Conservation (phyloP, 352 stramenopile species). For the Phytophthora sansomeana region DNA sequence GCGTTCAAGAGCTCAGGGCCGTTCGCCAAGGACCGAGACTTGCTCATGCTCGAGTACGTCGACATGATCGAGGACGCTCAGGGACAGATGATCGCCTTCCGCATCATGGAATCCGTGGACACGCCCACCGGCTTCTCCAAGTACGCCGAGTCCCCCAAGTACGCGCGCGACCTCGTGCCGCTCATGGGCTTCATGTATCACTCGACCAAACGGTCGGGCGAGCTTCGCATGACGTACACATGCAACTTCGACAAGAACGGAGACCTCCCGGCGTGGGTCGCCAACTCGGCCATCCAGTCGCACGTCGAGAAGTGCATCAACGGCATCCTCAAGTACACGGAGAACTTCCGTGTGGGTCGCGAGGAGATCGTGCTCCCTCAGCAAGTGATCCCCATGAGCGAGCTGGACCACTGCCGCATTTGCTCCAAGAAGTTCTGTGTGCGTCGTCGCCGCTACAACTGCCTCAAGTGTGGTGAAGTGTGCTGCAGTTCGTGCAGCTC, state of each 20-base stretch:
- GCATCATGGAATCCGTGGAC: slow-evolving; percentile 87
- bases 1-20: slow-evolving; percentile 86
- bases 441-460: slow-evolving; percentile 80
- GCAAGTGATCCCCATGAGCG: slow-evolving; percentile 77
- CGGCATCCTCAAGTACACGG: slow-evolving; percentile 89
- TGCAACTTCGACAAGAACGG: slow-evolving; percentile 90
- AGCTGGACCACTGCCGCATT: slow-evolving; percentile 75
- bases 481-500: slow-evolving; percentile 83
- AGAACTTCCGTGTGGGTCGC: slow-evolving; percentile 72
- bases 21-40: slow-evolving; percentile 82
- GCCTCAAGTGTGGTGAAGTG: slow-evolving; percentile 84
- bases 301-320: slow-evolving; percentile 90
- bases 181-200: slow-evolving; percentile 91
- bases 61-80: slow-evolving; percentile 90
- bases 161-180: slow-evolving; percentile 76
- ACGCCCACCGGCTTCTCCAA: slow-evolving; percentile 57
- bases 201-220: slow-evolving; percentile 78
- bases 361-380: slow-evolving; percentile 81
- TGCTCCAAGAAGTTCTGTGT: slow-evolving; percentile 84
- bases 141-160: slow-evolving; percentile 70
- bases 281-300: slow-evolving; percentile 87
- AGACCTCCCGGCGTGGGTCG: slow-evolving; percentile 82
- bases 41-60: slow-evolving; percentile 89
- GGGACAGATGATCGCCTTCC: slow-evolving; percentile 84
- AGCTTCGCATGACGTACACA: slow-evolving; percentile 88